phyloP scores from a whole-genome alignment of 1,284 basidiomycete genomes.

The Heterobasidion irregulare region DNA sequence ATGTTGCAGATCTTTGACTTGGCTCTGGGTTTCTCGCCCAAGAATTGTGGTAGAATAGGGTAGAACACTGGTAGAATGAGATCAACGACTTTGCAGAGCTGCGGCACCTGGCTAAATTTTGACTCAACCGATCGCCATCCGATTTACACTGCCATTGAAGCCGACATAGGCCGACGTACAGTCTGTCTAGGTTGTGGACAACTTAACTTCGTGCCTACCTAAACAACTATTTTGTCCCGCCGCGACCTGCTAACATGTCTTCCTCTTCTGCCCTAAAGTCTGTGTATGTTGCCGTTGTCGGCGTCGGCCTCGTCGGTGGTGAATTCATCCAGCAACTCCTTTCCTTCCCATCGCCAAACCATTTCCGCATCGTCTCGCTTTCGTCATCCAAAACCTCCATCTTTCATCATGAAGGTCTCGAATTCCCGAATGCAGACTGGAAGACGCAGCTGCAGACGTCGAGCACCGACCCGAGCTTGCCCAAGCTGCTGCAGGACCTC shows the following conservation, averaged over 20 bases:
- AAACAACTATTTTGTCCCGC: background rate
- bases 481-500: slow-evolving; percentile 37
- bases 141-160: no score
- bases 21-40: no score
- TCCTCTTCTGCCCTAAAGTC: background rate
- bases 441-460: slow-evolving; percentile 36
- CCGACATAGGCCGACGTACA: no score
- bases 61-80: no score
- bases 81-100: no score
- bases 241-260: background rate
- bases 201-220: background rate
- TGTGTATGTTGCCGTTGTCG: slow-evolving; percentile 59
- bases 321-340: slow-evolving; percentile 80
- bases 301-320: slow-evolving; percentile 82
- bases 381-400: slow-evolving; percentile 69
- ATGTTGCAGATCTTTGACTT: no score
- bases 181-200: background rate
- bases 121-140: no score
- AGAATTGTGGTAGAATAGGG: no score
- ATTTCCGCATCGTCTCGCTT: slow-evolving; percentile 70
- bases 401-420: slow-evolving; percentile 44
- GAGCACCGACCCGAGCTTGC: slow-evolving; percentile 33
- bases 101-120: no score
- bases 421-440: slow-evolving; percentile 32
- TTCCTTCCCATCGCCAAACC: slow-evolving; percentile 48